Percentiles rank a stretch among this genome's conserved stretches.
These are phyloP conservation scores for Hyphopichia pseudoburtonii DNA, from an alignment of 1,139 yeast genomes.

Conservation along the genomic window DNA sequence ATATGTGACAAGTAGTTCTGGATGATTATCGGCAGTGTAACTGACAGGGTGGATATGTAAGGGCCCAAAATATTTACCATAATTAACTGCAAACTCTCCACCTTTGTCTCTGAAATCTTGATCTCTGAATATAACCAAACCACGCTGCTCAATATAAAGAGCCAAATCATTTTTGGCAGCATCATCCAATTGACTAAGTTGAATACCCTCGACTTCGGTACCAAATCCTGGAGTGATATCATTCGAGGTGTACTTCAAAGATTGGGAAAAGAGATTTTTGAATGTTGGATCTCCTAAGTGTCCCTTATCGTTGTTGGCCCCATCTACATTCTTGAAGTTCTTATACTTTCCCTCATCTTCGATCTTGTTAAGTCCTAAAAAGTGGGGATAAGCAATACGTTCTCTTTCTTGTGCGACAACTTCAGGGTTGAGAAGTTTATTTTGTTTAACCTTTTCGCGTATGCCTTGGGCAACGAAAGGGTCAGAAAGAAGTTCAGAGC, in stretches of 20 bases:
- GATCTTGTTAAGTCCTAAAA: conserved; percentile 14
- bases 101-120: conserved; percentile 34
- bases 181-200: conserved; percentile 30
- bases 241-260: conserved; percentile 12
- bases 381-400: conserved; percentile 23
- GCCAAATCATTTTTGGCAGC: conserved; percentile 35
- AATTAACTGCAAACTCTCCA: conserved; percentile 26
- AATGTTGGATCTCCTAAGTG: conserved; percentile 28
- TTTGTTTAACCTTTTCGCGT: too few species aligned
- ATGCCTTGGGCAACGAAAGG: too few species aligned
- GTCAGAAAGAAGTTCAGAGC: too few species aligned
- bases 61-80: conserved; percentile 32
- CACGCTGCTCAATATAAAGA: conserved; percentile 29
- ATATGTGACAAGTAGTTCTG: conserved; percentile 30
- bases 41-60: conserved; percentile 33
- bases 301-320: conserved; percentile 25
- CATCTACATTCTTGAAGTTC: conserved; percentile 18
- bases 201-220: conserved; percentile 30
- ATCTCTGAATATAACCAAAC: conserved; percentile 29
- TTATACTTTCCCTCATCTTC: conserved; percentile 22
- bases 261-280: conserved; percentile 25
- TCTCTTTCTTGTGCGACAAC: conserved; percentile 15
- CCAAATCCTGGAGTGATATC: conserved; percentile 35
- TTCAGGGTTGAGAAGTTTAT: too few species aligned
- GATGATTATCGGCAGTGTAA: conserved; percentile 24